Conservation (phyloP, 1,284 basidiomycete species). For the Jaminaea rosea region DNA sequence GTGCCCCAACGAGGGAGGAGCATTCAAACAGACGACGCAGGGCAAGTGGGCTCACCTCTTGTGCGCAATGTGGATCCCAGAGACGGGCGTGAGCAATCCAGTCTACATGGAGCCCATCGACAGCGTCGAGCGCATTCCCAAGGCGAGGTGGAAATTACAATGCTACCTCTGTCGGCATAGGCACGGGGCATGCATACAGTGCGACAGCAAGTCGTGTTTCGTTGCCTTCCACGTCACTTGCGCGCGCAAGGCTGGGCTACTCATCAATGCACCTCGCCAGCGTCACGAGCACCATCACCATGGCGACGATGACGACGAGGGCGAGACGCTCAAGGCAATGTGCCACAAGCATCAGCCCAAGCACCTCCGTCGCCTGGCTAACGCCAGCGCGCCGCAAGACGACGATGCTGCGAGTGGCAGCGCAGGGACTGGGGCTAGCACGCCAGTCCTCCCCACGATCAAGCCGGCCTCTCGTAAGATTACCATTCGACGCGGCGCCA, state of each 20-base stretch:
- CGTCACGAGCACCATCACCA: slow-evolving; percentile 24
- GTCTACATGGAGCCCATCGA: slow-evolving; percentile 98
- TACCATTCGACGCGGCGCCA: background rate
- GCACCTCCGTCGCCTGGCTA: slow-evolving; percentile 3
- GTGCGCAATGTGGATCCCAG: slow-evolving; percentile 96
- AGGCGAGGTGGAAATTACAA: slow-evolving; percentile 79
- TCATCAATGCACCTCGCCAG: slow-evolving; percentile 27
- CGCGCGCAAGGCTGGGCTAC: slow-evolving; percentile 55
- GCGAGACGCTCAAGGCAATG: slow-evolving; percentile 26
- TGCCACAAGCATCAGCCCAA: slow-evolving; percentile 40
- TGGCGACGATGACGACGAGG: slow-evolving; percentile 17
- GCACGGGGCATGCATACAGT: slow-evolving; percentile 92
- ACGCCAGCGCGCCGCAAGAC: slow-evolving; percentile 2
- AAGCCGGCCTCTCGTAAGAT: background rate
- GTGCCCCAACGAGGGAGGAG: slow-evolving; percentile 92
- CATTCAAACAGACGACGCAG: slow-evolving; percentile 91
- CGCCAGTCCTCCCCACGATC: background rate
- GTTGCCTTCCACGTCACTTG: slow-evolving; percentile 92
- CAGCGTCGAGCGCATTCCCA: slow-evolving; percentile 76
- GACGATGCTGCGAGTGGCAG: background rate
- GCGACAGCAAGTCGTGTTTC: slow-evolving; percentile 81
- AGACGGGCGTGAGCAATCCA: slow-evolving; percentile 84
- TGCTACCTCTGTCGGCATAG: slow-evolving; percentile 76
- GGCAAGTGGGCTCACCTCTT: slow-evolving; percentile 94
- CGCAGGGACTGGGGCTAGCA: background rate